Evolutionary conservation across 1,284 basidiomycete genomes (phyloP).

Genomic region (Tausonia pullulans): DNA sequence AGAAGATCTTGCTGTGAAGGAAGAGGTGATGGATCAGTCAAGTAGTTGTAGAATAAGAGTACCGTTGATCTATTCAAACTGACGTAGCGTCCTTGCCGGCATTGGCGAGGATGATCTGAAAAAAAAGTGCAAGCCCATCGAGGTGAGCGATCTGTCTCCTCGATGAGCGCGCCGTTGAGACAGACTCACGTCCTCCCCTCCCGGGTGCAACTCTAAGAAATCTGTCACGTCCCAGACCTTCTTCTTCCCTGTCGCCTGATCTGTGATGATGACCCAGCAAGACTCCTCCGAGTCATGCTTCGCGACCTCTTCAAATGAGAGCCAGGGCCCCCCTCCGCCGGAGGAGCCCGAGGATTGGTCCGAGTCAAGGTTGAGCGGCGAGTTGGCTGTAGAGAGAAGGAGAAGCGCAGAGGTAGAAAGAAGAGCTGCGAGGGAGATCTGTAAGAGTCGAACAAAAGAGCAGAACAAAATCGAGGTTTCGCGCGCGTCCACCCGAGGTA

Average conservation of each 20-base stretch:
- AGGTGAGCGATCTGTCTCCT: too few relatives aligned
- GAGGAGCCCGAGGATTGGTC: too few relatives aligned
- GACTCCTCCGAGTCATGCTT: conserved; percentile 42
- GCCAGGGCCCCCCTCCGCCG: too few relatives aligned
- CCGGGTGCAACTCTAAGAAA: conserved; percentile 54
- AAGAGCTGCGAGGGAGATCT: too few relatives aligned
- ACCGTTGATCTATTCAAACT: background rate
- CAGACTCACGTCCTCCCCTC: conserved; percentile 24
- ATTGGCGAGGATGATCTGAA: conserved; percentile 39
- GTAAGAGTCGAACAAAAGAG: too few relatives aligned
- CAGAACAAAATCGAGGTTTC: too few relatives aligned
- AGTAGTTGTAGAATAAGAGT: background rate
- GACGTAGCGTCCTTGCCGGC: conserved; percentile 41
- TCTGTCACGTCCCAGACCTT: conserved; percentile 54
- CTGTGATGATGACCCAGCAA: conserved; percentile 77
- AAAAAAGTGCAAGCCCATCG: too few relatives aligned
- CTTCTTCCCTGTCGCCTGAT: conserved; percentile 22
- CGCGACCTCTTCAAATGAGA: conserved; percentile 37
- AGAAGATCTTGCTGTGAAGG: conserved; percentile 32
- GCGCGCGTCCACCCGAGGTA: too few relatives aligned
- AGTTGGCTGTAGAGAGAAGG: too few relatives aligned
- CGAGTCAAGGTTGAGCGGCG: too few relatives aligned
- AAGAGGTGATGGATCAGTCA: background rate
- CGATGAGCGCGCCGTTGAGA: too few relatives aligned
- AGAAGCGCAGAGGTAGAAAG: too few relatives aligned